Evolutionary conservation across 495 filamentous ascomycete genomes (phyloP).

Genomic region (Annulohypoxylon bovei): DNA sequence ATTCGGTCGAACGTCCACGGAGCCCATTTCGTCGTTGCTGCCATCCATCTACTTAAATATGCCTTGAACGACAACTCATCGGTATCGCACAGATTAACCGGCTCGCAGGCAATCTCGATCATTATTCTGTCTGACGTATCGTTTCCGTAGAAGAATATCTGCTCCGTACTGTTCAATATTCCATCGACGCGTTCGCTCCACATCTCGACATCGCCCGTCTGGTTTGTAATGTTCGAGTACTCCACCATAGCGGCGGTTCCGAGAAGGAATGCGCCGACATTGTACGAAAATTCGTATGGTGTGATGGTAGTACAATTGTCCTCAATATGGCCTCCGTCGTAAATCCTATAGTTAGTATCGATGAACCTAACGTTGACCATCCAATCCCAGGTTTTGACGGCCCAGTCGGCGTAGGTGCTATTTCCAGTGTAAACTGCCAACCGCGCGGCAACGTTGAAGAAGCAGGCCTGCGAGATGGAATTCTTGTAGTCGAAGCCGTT

Average conservation of each 20-base stretch:
- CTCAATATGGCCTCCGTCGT: constrained; percentile 64
- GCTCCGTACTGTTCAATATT: constrained; percentile 61
- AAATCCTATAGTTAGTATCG: constrained; percentile 60
- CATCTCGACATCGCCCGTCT: constrained; percentile 59
- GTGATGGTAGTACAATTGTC: constrained; percentile 61
- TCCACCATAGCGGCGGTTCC: constrained; percentile 71
- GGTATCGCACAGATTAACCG: constrained; percentile 65
- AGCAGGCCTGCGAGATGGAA: constrained; percentile 71
- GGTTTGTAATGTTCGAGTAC: constrained; percentile 39
- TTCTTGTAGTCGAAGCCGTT: constrained; percentile 83
- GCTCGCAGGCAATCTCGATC: constrained; percentile 79
- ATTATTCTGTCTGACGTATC: constrained; percentile 57
- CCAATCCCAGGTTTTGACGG: constrained; percentile 76
- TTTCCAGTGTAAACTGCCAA: constrained; percentile 78
- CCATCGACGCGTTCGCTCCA: constrained; percentile 65
- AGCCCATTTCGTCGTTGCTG: constrained; percentile 73
- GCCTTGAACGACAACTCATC: constrained; percentile 81
- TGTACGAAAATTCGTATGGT: constrained; percentile 74
- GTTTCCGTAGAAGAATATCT: constrained; percentile 64
- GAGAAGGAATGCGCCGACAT: constrained; percentile 72
- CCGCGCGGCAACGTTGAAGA: constrained; percentile 76
- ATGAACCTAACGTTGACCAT: constrained; percentile 61
- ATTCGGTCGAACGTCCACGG: constrained; percentile 70
- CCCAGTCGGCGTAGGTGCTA: constrained; percentile 75
- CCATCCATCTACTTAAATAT: constrained; percentile 78